phyloP scores from a whole-genome alignment of 192 early-diverging fungal genomes.

The Coemansia aciculifera region DNA sequence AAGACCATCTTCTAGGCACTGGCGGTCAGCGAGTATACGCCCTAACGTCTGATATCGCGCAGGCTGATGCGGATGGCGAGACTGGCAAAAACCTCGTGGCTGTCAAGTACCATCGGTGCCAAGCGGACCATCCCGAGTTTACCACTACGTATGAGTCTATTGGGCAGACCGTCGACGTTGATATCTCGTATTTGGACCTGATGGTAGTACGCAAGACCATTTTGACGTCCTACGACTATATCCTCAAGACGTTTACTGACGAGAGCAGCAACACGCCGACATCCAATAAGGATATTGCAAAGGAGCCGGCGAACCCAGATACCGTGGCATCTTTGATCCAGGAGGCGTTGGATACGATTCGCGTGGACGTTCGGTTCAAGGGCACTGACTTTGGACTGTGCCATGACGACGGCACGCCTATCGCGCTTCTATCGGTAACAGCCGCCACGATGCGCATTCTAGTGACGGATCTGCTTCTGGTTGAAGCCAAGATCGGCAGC shows the following conservation, averaged over 20 bases:
- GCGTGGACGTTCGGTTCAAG: conserved; percentile 72
- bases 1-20: conserved; percentile 58
- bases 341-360: conserved; percentile 62
- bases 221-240: conserved; percentile 80
- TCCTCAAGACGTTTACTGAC: conserved; percentile 71
- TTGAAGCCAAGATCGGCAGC: conserved; percentile 71
- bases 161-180: conserved; percentile 79
- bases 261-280: conserved; percentile 24
- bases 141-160: conserved; percentile 71
- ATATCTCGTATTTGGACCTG: conserved; percentile 74
- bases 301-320: neutral
- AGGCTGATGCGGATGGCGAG: conserved; percentile 52
- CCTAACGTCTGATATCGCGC: conserved; percentile 52
- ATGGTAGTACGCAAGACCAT: conserved; percentile 85
- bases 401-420: conserved; percentile 67
- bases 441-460: conserved; percentile 65
- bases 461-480: conserved; percentile 61
- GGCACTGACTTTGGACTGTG: conserved; percentile 83
- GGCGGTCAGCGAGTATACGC: conserved; percentile 35
- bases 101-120: conserved; percentile 72
- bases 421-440: conserved; percentile 74
- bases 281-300: neutral
- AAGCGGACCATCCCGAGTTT: conserved; percentile 73
- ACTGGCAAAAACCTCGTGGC: conserved; percentile 64
- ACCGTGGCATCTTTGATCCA: conserved; percentile 40